Evolutionary conservation across 1,284 basidiomycete species (phyloP).

Genomic region (Tausonia pullulans): DNA sequence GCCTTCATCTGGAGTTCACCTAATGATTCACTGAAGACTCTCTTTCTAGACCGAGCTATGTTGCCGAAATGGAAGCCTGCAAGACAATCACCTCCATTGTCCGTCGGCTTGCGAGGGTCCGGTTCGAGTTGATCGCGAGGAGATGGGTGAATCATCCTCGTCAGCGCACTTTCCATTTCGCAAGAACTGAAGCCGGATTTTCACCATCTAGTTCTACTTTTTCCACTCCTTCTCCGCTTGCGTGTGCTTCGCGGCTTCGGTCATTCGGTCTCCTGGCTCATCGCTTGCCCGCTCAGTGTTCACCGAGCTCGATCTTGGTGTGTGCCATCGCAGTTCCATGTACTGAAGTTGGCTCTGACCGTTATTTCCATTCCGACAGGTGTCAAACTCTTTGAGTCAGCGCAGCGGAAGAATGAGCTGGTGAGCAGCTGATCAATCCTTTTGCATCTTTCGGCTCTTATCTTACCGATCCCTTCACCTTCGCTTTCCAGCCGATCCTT

Average conservation of each 20-base stretch:
- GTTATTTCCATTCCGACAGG: background rate
- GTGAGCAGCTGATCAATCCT: background rate
- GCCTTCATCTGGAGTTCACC: background rate
- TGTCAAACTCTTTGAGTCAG: background rate
- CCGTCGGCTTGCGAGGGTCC: background rate
- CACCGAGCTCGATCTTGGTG: background rate
- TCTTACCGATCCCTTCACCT: background rate
- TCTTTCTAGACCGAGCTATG: background rate
- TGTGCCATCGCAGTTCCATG: too few relatives aligned
- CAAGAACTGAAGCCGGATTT: too few relatives aligned
- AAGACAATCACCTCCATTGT: background rate
- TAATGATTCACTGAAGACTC: too few relatives aligned
- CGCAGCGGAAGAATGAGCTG: background rate
- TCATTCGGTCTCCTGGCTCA: background rate
- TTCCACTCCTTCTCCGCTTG: constrained; percentile 1
- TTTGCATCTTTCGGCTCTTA: background rate
- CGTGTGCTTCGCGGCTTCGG: background rate
- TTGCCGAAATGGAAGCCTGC: background rate
- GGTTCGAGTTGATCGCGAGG: background rate
- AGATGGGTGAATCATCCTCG: background rate
- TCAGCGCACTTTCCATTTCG: too few relatives aligned
- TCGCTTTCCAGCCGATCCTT: background rate
- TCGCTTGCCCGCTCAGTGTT: background rate
- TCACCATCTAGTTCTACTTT: too few relatives aligned
- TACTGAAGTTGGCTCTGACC: too few relatives aligned